Conservation (phyloP, 2,329 filamentous ascomycete species). For the Beauveria australis region DNA sequence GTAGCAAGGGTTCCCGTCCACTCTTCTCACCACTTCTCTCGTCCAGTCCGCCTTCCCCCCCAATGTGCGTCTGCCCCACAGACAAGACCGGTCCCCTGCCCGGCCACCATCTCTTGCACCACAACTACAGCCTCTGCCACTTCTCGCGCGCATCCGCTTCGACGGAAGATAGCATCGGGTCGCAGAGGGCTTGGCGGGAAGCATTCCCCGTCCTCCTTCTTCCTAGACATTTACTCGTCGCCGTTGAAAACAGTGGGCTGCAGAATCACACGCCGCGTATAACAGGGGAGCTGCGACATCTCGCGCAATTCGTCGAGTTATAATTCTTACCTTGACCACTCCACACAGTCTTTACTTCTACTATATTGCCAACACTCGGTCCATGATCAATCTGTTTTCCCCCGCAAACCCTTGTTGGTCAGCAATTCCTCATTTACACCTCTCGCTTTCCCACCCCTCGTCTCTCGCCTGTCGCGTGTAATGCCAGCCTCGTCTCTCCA, state of each 20-base stretch:
- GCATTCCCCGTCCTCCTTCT: background rate
- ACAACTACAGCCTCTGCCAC: background rate
- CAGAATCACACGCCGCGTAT: background rate
- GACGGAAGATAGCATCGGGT: conserved; percentile 2
- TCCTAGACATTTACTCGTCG: background rate
- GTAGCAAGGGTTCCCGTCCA: background rate
- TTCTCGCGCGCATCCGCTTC: background rate
- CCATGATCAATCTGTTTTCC: background rate
- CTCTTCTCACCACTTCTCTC: background rate
- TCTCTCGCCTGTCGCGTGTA: background rate
- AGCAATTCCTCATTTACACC: background rate
- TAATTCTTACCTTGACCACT: background rate
- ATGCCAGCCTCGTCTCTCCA: background rate
- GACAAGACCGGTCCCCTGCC: background rate
- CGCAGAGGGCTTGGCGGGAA: background rate
- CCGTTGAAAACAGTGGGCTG: background rate
- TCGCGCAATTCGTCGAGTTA: background rate
- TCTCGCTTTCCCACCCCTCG: background rate
- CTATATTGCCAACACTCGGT: background rate
- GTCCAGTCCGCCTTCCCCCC: background rate
- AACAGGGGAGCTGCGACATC: background rate
- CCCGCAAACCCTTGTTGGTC: background rate
- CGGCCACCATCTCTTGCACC: background rate
- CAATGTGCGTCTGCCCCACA: conserved; percentile 6
- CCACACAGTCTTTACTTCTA: background rate